A percentile compares a stretch with the other conserved stretches of the same genome.
phyloP scores from a whole-genome alignment of 2,329 filamentous ascomycete genomes.

The Corniculantispora saksenae region DNA sequence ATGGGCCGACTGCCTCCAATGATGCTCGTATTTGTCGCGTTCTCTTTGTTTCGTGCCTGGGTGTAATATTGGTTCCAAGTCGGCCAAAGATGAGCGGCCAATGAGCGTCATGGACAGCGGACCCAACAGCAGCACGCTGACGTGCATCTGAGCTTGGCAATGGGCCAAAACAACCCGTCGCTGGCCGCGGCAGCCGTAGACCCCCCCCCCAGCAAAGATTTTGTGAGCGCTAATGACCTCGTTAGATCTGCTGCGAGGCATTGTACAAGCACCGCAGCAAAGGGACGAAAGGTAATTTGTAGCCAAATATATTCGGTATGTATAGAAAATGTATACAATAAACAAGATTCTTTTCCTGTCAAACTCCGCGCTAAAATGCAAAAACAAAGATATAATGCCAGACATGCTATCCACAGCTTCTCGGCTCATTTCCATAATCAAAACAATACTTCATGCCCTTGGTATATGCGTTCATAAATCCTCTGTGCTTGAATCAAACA shows the following conservation, averaged over 20 bases:
- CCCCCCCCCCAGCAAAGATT: no score
- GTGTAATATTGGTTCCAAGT: no score
- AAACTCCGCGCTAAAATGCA: slow-evolving; percentile 16
- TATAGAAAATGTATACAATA: neutral
- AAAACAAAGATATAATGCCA: slow-evolving; percentile 1
- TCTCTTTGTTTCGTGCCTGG: no score
- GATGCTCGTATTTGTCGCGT: neutral
- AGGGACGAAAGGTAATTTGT: neutral
- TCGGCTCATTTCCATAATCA: neutral
- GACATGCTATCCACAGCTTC: neutral
- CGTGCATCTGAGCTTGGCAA: no score
- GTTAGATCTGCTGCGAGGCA: no score
- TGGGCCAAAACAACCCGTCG: no score
- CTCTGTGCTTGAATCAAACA: neutral
- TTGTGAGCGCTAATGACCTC: no score
- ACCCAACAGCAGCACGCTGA: no score
- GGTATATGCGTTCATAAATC: slow-evolving; percentile 10
- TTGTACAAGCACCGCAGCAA: neutral
- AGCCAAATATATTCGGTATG: neutral
- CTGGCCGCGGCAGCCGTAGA: no score
- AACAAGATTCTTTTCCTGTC: slow-evolving; percentile 10
- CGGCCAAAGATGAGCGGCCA: no score
- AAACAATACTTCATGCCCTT: neutral
- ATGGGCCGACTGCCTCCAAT: neutral
- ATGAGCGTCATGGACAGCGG: no score